Conservation (phyloP, 2,329 filamentous ascomycete species). For the Colletotrichum aenigma region DNA sequence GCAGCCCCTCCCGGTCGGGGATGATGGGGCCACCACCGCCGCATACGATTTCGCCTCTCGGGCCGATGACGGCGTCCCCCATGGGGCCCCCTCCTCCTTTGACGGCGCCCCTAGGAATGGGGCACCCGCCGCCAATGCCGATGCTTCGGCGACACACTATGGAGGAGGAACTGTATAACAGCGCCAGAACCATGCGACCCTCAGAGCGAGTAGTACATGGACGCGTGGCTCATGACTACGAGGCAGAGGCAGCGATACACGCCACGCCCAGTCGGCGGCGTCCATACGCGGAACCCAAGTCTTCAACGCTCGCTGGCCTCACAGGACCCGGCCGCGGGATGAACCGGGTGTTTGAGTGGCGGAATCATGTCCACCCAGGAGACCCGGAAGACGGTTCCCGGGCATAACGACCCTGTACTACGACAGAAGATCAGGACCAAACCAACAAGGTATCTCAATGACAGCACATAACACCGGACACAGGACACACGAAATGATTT, state of each 20-base stretch:
- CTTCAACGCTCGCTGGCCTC: slow-evolving; percentile 53
- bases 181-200: slow-evolving; percentile 30
- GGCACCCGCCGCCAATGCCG: slow-evolving; percentile 27
- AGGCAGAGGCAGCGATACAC: slow-evolving; percentile 33
- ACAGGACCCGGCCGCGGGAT: slow-evolving; percentile 48
- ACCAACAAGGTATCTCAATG: not conserved
- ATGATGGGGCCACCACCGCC: slow-evolving; percentile 21
- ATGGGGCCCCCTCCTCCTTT: not conserved
- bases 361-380: slow-evolving; percentile 50
- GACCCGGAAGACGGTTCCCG: slow-evolving; percentile 34
- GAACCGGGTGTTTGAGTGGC: slow-evolving; percentile 55
- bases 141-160: slow-evolving; percentile 43
- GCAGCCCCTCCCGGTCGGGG: slow-evolving; percentile 19
- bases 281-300: slow-evolving; percentile 31
- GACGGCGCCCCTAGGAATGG: slow-evolving; percentile 10
- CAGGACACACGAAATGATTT: not conserved
- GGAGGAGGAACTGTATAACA: slow-evolving; percentile 44
- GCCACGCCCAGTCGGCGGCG: slow-evolving; percentile 31
- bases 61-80: slow-evolving; percentile 20
- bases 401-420: not conserved
- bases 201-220: slow-evolving; percentile 32
- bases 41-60: slow-evolving; percentile 23
- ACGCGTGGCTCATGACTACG: slow-evolving; percentile 32
- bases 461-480: not conserved
- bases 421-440: not conserved